Evolutionary conservation across 176 grass and related monocot species (phyloP).

Genomic region (Carex myosuroides): DNA sequence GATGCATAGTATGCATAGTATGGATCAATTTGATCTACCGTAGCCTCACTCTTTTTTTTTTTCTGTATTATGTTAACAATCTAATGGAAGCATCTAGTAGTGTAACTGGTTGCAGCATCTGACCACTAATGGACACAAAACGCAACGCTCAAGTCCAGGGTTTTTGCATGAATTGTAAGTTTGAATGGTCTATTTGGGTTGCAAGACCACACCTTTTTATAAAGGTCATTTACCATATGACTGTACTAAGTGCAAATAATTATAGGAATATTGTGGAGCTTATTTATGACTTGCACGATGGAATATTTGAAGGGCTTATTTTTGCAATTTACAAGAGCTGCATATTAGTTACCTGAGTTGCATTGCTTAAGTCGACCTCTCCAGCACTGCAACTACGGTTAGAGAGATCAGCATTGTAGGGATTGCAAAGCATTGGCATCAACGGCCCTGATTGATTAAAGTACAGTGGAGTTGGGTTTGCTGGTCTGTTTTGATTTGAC

Average conservation of each 20-base stretch:
- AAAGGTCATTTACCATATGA: neutral
- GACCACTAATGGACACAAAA: neutral
- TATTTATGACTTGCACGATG: neutral
- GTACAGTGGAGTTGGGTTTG: slow-evolving; percentile 34
- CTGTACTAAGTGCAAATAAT: neutral
- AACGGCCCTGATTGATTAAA: slow-evolving; percentile 81
- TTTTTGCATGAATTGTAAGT: neutral
- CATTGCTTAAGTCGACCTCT: slow-evolving; percentile 61
- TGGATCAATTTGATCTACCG: no score
- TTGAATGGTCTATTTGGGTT: neutral
- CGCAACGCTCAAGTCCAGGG: neutral
- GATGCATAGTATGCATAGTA: no score
- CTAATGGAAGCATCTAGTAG: neutral
- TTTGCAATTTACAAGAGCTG: neutral
- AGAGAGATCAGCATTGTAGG: slow-evolving; percentile 38
- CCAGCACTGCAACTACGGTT: slow-evolving; percentile 47
- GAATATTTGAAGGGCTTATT: neutral
- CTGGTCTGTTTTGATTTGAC: slow-evolving; percentile 53
- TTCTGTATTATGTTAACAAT: neutral
- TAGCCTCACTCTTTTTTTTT: neutral
- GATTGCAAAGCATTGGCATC: slow-evolving; percentile 77
- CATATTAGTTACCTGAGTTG: slow-evolving; percentile 33
- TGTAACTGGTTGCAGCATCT: neutral
- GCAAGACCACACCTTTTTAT: neutral
- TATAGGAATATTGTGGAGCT: neutral